Evolutionary conservation across 345 rosid species (phyloP).

Genomic region (Citrus inodora): DNA sequence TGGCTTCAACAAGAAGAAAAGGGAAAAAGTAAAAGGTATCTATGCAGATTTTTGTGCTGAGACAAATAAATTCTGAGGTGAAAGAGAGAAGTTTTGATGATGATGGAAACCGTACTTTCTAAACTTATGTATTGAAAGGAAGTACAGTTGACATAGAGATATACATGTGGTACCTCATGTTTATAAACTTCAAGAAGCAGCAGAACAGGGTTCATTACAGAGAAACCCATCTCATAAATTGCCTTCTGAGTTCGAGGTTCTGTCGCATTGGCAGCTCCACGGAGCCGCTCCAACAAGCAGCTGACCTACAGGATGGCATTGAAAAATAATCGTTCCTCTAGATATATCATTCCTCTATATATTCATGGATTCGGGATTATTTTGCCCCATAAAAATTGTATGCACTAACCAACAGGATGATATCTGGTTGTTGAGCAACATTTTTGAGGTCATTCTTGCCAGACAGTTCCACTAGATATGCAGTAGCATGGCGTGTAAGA

Average conservation of each 20-base stretch:
- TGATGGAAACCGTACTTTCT: neutral
- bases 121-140: neutral
- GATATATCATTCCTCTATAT: constrained; percentile 13
- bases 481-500: constrained; percentile 70
- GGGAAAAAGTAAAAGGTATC: neutral
- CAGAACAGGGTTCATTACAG: constrained; percentile 66
- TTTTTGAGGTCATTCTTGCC: constrained; percentile 67
- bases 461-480: constrained; percentile 69
- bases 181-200: constrained; percentile 89
- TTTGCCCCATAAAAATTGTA: constrained; percentile 8
- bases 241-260: constrained; percentile 95
- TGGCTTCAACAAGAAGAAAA: neutral
- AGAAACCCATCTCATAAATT: constrained; percentile 83
- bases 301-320: constrained; percentile 56
- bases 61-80: constrained; percentile 5
- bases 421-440: constrained; percentile 83
- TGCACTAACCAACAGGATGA: constrained; percentile 67
- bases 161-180: constrained; percentile 65
- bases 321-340: constrained; percentile 11
- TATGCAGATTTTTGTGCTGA: neutral
- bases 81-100: constrained; percentile 6
- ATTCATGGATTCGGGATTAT: constrained; percentile 9
- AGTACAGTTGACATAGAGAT: neutral
- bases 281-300: constrained; percentile 86
- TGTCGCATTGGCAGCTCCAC: constrained; percentile 93